Conservation (phyloP, 306 rosid genomes). For the Cicer chorassanicum region DNA sequence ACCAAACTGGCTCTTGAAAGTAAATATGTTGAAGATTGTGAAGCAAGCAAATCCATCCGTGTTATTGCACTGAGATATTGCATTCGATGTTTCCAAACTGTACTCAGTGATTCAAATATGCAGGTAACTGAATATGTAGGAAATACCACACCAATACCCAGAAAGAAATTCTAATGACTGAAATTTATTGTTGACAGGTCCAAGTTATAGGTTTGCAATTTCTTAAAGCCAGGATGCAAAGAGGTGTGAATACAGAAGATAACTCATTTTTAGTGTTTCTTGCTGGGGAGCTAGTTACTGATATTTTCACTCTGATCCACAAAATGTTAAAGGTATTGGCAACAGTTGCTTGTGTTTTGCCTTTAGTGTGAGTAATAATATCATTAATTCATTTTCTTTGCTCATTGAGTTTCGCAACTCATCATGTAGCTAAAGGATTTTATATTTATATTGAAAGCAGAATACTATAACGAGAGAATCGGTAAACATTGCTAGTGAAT, state of each 20-base stretch:
- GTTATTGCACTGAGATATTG: conserved; percentile 60
- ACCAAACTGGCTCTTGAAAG: conserved; percentile 67
- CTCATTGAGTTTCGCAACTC: conserved; percentile 5
- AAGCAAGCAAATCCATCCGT: conserved; percentile 48
- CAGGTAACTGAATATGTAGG: conserved; percentile 61
- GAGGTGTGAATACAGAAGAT: conserved; percentile 59
- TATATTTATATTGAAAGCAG: conserved; percentile 54
- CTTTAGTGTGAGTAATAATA: conserved; percentile 25
- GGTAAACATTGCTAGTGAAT: conserved; percentile 65
- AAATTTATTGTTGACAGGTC: conserved; percentile 63
- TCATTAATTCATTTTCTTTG: conserved; percentile 22
- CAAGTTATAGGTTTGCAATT: conserved; percentile 83
- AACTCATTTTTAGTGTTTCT: conserved; percentile 64
- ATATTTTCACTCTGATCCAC: conserved; percentile 64
- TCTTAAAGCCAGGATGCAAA: conserved; percentile 73
- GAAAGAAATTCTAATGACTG: conserved; percentile 43
- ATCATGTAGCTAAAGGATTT: conserved; percentile 42
- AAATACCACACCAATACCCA: conserved; percentile 39
- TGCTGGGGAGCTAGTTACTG: conserved; percentile 72
- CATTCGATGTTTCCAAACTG: conserved; percentile 63
- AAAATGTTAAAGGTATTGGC: conserved; percentile 66
- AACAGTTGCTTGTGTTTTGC: conserved; percentile 30
- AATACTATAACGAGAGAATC: conserved; percentile 78
- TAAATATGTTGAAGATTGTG: conserved; percentile 49
- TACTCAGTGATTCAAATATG: conserved; percentile 66